Percentiles rank a stretch among this genome's conserved stretches.
phyloP scores from a whole-genome alignment of 2,329 filamentous ascomycete species.

The Claviceps humidiphila region DNA sequence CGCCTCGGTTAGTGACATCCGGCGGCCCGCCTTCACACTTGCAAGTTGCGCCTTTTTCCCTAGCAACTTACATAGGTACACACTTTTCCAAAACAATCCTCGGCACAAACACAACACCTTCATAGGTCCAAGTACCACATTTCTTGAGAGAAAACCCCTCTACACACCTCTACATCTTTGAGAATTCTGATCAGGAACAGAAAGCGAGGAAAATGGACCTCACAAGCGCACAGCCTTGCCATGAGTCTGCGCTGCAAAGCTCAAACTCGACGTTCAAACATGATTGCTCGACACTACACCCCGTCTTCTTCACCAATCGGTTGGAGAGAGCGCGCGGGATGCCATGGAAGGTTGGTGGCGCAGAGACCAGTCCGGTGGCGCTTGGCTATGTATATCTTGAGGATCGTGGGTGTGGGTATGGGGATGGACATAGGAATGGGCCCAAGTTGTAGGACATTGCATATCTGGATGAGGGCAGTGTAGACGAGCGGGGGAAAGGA shows the following conservation, averaged over 20 bases:
- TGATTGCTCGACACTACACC: slow-evolving; percentile 51
- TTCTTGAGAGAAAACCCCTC: too few species aligned
- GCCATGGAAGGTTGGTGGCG: slow-evolving; percentile 8
- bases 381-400: slow-evolving; percentile 48
- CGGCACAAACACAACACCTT: too few species aligned
- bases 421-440: not conserved
- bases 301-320: slow-evolving; percentile 61
- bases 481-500: too few species aligned
- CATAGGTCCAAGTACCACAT: too few species aligned
- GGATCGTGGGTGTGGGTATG: not conserved
- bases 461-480: slow-evolving; percentile 20
- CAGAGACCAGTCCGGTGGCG: slow-evolving; percentile 35
- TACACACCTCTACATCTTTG: too few species aligned
- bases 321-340: slow-evolving; percentile 41
- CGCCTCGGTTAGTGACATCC: not conserved
- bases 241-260: slow-evolving; percentile 4
- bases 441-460: not conserved
- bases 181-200: too few species aligned
- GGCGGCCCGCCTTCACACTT: not conserved
- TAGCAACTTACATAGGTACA: too few species aligned
- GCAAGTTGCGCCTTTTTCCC: not conserved
- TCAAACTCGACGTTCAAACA: slow-evolving; percentile 16
- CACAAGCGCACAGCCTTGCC: not conserved
- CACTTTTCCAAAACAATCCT: too few species aligned
- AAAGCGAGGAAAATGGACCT: not conserved